A percentile compares a stretch with the other conserved stretches of the same genome.
Conservation (phyloP, 768 basidiomycete genomes). For the Suillus ampliporus region DNA sequence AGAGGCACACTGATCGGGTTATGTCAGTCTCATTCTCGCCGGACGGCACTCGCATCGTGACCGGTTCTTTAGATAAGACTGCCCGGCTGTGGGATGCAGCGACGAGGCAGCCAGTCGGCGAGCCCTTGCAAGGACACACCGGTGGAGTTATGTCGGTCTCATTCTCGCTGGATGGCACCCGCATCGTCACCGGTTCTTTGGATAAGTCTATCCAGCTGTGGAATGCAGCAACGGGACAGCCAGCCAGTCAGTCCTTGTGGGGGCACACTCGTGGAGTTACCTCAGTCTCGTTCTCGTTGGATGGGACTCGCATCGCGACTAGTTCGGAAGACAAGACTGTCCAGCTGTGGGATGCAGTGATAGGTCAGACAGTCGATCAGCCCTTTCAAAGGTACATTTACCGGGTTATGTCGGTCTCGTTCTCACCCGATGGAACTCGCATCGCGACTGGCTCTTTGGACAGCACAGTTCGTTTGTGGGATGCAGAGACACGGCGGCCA, state of each 20-base stretch:
- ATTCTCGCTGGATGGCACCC: constrained; percentile 24
- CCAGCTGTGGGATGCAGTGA: too few relatives aligned
- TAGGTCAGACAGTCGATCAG: too few relatives aligned
- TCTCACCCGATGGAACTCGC: too few relatives aligned
- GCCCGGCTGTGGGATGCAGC: constrained; percentile 17
- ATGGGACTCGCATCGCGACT: too few relatives aligned
- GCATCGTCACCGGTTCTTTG: constrained; percentile 23
- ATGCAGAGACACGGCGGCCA: too few relatives aligned
- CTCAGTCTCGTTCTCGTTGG: neutral
- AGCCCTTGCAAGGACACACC: constrained; percentile 19
- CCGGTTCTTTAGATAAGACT: constrained; percentile 10
- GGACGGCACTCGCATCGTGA: constrained; percentile 17
- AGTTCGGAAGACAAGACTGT: too few relatives aligned
- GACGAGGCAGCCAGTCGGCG: neutral
- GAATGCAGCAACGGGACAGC: constrained; percentile 11
- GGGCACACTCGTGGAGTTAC: neutral
- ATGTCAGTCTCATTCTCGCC: constrained; percentile 20
- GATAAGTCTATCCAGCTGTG: constrained; percentile 23
- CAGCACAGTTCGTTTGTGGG: too few relatives aligned
- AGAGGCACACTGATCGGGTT: constrained; percentile 9
- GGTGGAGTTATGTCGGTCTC: constrained; percentile 16
- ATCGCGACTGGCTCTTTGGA: too few relatives aligned
- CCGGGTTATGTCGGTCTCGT: too few relatives aligned
- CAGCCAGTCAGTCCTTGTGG: neutral
- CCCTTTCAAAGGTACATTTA: too few relatives aligned